Conservation (phyloP, 345 rosid genomes). For the Geranium rotundifolium region DNA sequence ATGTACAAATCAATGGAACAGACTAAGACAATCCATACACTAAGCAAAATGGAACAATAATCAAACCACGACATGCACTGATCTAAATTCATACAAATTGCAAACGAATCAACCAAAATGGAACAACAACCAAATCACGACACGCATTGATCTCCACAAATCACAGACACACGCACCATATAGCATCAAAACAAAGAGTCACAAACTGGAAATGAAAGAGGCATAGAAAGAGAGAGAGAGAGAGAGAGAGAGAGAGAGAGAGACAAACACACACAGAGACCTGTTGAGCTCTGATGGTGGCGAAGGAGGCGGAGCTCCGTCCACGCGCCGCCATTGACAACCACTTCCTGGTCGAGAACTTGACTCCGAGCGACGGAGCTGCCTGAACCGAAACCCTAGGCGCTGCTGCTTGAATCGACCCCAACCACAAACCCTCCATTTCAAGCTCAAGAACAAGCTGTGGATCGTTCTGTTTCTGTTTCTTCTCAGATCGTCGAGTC, state of each 20-base stretch:
- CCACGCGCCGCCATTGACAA: conserved; percentile 12
- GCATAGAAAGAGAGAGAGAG: background rate
- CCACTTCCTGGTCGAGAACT: conserved; percentile 14
- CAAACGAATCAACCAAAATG: background rate
- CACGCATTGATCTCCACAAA: background rate
- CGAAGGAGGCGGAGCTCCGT: conserved; percentile 6
- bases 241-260: background rate
- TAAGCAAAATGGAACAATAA: too few species aligned
- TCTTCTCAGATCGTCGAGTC: too few species aligned
- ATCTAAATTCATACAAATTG: too few species aligned
- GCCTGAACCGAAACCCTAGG: conserved; percentile 21
- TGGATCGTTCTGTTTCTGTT: too few species aligned
- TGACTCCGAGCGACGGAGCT: conserved; percentile 15
- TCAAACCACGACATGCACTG: too few species aligned
- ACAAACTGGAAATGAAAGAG: background rate
- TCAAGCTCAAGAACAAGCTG: background rate
- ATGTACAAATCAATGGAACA: too few species aligned
- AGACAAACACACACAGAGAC: conserved; percentile 11
- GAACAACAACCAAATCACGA: background rate
- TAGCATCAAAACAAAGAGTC: background rate
- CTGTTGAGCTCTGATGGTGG: conserved; percentile 45
- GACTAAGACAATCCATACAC: too few species aligned
- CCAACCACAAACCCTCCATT: conserved; percentile 40
- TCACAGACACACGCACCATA: background rate
- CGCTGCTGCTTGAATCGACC: conserved; percentile 17